A percentile compares a stretch with the other conserved stretches of the same genome.
Conservation (phyloP, 2,329 filamentous ascomycete genomes). For the Pseudovirgaria hyperparasitica region DNA sequence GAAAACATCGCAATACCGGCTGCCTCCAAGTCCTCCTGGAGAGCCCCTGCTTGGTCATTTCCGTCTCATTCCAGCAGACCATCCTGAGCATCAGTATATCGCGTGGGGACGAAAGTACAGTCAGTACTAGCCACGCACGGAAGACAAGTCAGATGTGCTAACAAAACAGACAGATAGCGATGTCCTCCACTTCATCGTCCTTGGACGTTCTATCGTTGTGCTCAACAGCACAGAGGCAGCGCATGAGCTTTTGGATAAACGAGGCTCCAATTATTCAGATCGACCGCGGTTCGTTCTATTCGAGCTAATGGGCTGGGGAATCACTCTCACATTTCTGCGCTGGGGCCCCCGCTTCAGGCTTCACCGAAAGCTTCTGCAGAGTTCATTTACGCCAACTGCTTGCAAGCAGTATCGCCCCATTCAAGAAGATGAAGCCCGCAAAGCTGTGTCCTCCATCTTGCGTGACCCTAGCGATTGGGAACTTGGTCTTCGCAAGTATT, state of each 20-base stretch:
- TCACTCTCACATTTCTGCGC: conserved; percentile 33
- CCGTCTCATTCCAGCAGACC: conserved; percentile 9
- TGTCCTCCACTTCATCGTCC: conserved; percentile 22
- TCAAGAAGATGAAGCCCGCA: conserved; percentile 20
- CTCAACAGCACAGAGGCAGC: conserved; percentile 33
- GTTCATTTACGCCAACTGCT: conserved; percentile 28
- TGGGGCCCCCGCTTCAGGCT: conserved; percentile 31
- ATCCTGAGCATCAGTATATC: conserved; percentile 11
- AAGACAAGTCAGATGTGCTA: conserved; percentile 2
- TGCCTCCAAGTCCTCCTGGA: conserved; percentile 12
- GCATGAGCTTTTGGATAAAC: conserved; percentile 32
- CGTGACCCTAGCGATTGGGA: conserved; percentile 25
- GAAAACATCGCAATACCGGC: conserved; percentile 4
- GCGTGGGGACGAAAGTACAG: conserved; percentile 5
- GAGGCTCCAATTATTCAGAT: conserved; percentile 33
- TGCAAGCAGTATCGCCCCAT: conserved; percentile 16
- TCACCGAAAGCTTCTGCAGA: conserved; percentile 33
- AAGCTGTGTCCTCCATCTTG: conserved; percentile 19
- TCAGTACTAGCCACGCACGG: neutral
- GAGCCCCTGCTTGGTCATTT: conserved; percentile 13
- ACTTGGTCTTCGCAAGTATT: conserved; percentile 23
- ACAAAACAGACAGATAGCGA: conserved; percentile 12
- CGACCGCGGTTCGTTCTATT: conserved; percentile 30
- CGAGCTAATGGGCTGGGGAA: conserved; percentile 31
- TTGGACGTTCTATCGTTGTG: conserved; percentile 28